Evolutionary conservation across 2,329 filamentous ascomycete genomes (phyloP).

Genomic region (Tympanopsis confertula): DNA sequence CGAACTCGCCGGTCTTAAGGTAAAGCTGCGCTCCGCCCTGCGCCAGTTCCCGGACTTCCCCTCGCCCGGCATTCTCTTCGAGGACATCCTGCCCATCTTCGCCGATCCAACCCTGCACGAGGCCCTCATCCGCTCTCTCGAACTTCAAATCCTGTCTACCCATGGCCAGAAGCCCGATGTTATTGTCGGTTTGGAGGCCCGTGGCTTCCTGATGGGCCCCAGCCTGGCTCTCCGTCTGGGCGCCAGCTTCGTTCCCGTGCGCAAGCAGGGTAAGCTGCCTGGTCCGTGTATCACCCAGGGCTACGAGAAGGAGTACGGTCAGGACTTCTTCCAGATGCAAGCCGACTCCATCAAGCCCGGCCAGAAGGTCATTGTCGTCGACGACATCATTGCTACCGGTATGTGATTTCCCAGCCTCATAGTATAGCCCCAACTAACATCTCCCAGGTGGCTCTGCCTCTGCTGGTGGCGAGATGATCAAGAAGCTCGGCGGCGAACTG

Average conservation of each 20-base stretch:
- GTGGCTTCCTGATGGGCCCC: conserved; percentile 91
- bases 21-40: conserved; percentile 61
- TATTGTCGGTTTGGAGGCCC: conserved; percentile 82
- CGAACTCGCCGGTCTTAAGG: conserved; percentile 58
- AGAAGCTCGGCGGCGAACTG: conserved; percentile 74
- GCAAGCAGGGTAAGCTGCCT: conserved; percentile 92
- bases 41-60: conserved; percentile 89
- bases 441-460: conserved; percentile 72
- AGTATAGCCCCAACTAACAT: conserved; percentile 2
- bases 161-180: conserved; percentile 64
- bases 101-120: conserved; percentile 63
- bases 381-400: conserved; percentile 98
- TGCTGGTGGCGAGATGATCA: conserved; percentile 76
- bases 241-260: conserved; percentile 80
- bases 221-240: conserved; percentile 73
- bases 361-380: conserved; percentile 83
- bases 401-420: conserved; percentile 22
- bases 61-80: conserved; percentile 82
- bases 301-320: conserved; percentile 92
- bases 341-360: conserved; percentile 70
- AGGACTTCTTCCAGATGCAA: conserved; percentile 95
- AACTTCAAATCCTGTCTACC: conserved; percentile 65
- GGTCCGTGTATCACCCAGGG: conserved; percentile 74
- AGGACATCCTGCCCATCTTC: conserved; percentile 97
- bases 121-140: conserved; percentile 70